Evolutionary conservation across 345 rosid genomes (phyloP).

Genomic region (Mercurialis annua): DNA sequence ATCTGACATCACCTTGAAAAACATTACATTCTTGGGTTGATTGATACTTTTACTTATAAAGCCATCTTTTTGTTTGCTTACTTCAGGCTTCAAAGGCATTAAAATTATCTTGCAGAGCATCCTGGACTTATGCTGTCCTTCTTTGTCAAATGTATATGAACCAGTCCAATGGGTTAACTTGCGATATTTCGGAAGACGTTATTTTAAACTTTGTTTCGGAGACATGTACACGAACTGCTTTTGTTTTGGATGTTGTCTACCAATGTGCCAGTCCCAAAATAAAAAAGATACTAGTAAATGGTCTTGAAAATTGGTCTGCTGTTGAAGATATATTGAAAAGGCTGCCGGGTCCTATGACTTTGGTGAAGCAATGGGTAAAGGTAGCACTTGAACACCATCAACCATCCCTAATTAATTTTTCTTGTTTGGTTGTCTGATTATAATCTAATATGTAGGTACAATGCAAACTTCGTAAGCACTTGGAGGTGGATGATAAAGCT

Average conservation of each 20-base stretch:
- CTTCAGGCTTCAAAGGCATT: constrained; percentile 75
- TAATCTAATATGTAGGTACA: constrained; percentile 48
- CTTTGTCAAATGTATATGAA: constrained; percentile 42
- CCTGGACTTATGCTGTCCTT: constrained; percentile 59
- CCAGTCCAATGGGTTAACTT: constrained; percentile 27
- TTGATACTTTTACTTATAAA: constrained; percentile 10
- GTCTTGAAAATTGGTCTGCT: constrained; percentile 66
- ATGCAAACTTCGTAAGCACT: constrained; percentile 39
- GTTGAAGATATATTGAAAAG: constrained; percentile 46
- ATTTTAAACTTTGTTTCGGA: constrained; percentile 53
- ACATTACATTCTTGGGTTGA: neutral
- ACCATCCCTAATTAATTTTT: constrained; percentile 10
- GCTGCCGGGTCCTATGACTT: constrained; percentile 56
- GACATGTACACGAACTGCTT: constrained; percentile 56
- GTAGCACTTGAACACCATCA: constrained; percentile 36
- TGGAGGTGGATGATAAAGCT: constrained; percentile 32
- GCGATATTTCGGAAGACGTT: constrained; percentile 47
- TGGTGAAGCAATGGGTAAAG: constrained; percentile 95
- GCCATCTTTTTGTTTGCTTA: constrained; percentile 6
- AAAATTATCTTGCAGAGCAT: constrained; percentile 64
- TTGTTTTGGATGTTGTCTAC: constrained; percentile 69
- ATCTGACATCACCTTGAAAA: neutral
- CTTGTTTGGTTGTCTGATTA: constrained; percentile 30
- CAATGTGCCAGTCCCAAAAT: constrained; percentile 45
- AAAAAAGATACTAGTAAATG: constrained; percentile 34